Base-by-base conservation (phyloP, 495 filamentous ascomycete genomes). In the Cryomyces minteri region DNA sequence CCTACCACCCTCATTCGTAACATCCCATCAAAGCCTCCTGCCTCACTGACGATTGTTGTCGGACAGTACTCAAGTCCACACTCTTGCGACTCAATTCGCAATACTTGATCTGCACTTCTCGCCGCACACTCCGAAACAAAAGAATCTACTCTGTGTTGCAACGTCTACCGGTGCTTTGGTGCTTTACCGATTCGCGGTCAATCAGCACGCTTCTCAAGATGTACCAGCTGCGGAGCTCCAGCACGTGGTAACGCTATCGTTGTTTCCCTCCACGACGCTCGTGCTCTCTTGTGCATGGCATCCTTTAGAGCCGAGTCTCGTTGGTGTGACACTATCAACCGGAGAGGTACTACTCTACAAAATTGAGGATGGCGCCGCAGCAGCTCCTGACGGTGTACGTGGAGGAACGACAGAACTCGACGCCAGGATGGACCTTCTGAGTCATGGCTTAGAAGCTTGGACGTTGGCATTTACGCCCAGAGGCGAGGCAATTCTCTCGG, bases 61-160 rank as follows among this genome's bases (percentile, higher is more conserved):
- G 18, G 18, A 25, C 6, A 47, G 36, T 11, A 41, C 18, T 12
- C 33, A n/a, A 14, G 38, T 39, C 28, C 41, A 48, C 12, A 43
- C 31, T 12, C 25, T 43, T 28, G 25, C 6, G 5, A 39, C 70
- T 37, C 80, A 73, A 10, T 47, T 7, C 51, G 86, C 84, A 18
- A 68, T 95, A 25, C 74, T 96, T 39, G 88, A 96, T 57, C 69
- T 94, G 25, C 81, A 84, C 47, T 95, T 94, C 60, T 76, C 77
- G 48, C 77, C 76, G 5, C 57, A 62, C 37, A 53, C 63, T n/a
- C 61, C 63, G 38, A 10, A 38, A 11, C 47, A n/a, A 12, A 25
- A 34, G 10, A 61, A 62, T 30, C 56, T 74, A 10, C 66, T 90
- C 31, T 84, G 73, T 6, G 73, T 79, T 31, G 82, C 84, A 7